phyloP scores from a whole-genome alignment of 768 basidiomycete species.

The Boletus patriciae region DNA sequence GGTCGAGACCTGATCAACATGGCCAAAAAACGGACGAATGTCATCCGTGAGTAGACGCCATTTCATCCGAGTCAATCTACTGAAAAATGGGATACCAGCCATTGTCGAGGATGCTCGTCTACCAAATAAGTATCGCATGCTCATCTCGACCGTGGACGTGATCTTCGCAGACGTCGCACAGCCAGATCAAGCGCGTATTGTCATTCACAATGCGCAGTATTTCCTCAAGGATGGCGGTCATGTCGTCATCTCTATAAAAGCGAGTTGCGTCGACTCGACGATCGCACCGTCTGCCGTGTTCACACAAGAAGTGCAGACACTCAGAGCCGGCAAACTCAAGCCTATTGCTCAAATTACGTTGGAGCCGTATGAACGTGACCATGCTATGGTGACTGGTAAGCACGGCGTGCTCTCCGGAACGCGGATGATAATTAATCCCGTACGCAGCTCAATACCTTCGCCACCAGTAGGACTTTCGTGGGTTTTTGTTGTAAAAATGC shows the following conservation, averaged over 20 bases:
- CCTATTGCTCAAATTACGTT: slow-evolving; percentile 95
- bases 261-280: slow-evolving; percentile 98
- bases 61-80: neutral
- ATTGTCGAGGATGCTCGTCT: slow-evolving; percentile 97
- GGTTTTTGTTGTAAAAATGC: slow-evolving; percentile 9
- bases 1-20: slow-evolving; percentile 98
- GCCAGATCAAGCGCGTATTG: slow-evolving; percentile 98
- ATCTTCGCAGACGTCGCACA: slow-evolving; percentile 99
- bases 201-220: slow-evolving; percentile 86
- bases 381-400: slow-evolving; percentile 86
- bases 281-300: slow-evolving; percentile 87
- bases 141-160: slow-evolving; percentile 92
- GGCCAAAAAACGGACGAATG: slow-evolving; percentile 99
- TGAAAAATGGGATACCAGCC: slow-evolving; percentile 44
- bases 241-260: slow-evolving; percentile 96
- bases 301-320: slow-evolving; percentile 77
- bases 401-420: neutral
- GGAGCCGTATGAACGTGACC: slow-evolving; percentile 90
- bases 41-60: slow-evolving; percentile 72
- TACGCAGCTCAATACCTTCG: slow-evolving; percentile 47
- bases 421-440: neutral
- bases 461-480: slow-evolving; percentile 33
- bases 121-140: slow-evolving; percentile 97
- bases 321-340: slow-evolving; percentile 81
- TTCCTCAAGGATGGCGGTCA: slow-evolving; percentile 96